phyloP scores from a whole-genome alignment of 2,329 filamentous ascomycete species.

The Metarhizium rileyi region DNA sequence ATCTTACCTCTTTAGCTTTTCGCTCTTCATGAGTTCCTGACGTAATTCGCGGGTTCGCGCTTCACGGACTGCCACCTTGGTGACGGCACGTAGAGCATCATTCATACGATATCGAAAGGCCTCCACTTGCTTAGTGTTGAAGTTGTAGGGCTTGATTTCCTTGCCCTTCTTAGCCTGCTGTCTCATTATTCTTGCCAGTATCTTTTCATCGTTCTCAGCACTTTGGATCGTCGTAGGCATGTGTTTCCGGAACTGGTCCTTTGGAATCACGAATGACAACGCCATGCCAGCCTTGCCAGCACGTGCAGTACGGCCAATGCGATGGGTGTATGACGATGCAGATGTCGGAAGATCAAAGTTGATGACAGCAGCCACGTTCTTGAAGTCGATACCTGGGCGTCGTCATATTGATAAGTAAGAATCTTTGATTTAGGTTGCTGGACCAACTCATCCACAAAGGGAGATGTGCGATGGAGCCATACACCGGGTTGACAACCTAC shows the following conservation, averaged over 20 bases:
- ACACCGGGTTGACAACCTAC: slow-evolving; percentile 27
- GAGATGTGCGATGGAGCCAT: no score
- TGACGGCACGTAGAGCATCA: slow-evolving; percentile 84
- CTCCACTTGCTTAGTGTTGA: slow-evolving; percentile 90
- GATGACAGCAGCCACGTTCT: slow-evolving; percentile 86
- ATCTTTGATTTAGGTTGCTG: not conserved
- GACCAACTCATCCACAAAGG: slow-evolving; percentile 9
- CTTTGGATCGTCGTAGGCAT: slow-evolving; percentile 71
- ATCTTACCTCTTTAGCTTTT: slow-evolving; percentile 70
- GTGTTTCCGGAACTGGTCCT: slow-evolving; percentile 76
- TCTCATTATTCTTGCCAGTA: slow-evolving; percentile 69
- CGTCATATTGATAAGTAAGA: not conserved
- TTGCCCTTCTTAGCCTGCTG: slow-evolving; percentile 71
- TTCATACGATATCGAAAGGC: slow-evolving; percentile 92
- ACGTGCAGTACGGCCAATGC: slow-evolving; percentile 86
- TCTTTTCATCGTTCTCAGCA: slow-evolving; percentile 73
- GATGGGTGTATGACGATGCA: slow-evolving; percentile 91
- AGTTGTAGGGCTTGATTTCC: slow-evolving; percentile 81
- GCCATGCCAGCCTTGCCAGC: slow-evolving; percentile 90
- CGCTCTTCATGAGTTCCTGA: slow-evolving; percentile 83
- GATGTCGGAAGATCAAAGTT: slow-evolving; percentile 92
- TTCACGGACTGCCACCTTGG: slow-evolving; percentile 80
- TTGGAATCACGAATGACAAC: slow-evolving; percentile 86
- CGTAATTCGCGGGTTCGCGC: slow-evolving; percentile 80
- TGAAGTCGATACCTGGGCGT: slow-evolving; percentile 66